phyloP scores from a whole-genome alignment of 108 stramenopile species.

The Conticribra guillardii region DNA sequence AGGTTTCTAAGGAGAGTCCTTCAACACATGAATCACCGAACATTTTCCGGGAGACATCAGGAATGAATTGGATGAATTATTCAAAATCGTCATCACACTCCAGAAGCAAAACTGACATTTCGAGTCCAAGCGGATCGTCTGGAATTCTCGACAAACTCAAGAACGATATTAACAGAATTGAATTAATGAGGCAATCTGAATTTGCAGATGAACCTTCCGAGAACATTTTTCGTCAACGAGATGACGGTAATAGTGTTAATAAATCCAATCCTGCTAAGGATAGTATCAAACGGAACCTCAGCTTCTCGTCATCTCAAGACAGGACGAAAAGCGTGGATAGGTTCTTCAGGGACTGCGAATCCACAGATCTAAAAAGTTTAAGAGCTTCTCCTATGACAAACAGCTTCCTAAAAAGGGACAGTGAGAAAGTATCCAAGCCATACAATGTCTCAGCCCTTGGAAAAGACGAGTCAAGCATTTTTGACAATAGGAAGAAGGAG shows the following conservation, averaged over 20 bases:
- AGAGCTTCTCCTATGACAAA: not conserved
- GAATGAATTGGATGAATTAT: conserved; percentile 6
- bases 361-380: not conserved
- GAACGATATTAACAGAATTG: conserved; percentile 34
- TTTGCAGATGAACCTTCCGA: conserved; percentile 1
- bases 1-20: not conserved
- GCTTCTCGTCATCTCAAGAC: not conserved
- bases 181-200: conserved; percentile 9
- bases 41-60: conserved; percentile 20
- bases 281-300: too few relatives aligned
- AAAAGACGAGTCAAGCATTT: too few relatives aligned
- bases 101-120: not conserved
- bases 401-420: not conserved
- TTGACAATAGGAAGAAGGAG: too few relatives aligned
- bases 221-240: conserved; percentile 10
- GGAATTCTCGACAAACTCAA: conserved; percentile 39
- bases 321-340: not conserved
- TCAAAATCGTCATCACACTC: not conserved
- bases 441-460: too few relatives aligned
- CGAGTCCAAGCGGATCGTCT: conserved; percentile 2
- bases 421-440: too few relatives aligned
- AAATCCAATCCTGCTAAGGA: conserved; percentile 7
- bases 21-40: conserved; percentile 3
- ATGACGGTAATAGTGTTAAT: conserved; percentile 3
- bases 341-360: not conserved